Conservation (phyloP, 202 grass and related monocot species). For the Elaeis oleifera region DNA sequence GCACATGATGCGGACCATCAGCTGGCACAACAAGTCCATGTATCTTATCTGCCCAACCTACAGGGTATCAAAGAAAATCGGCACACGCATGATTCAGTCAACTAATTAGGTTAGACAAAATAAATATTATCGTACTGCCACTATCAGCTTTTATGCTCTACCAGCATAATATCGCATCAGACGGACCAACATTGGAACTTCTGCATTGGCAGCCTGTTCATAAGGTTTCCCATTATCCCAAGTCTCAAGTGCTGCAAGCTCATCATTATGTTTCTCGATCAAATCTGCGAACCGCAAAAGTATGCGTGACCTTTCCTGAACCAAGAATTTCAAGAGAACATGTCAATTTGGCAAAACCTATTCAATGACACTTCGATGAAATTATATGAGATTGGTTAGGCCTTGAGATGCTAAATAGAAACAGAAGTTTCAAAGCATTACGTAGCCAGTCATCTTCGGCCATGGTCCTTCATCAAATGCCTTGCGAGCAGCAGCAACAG, state of each 20-base stretch:
- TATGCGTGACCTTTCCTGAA: conserved; percentile 78
- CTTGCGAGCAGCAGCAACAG: conserved; percentile 69
- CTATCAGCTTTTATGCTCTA: conserved; percentile 12
- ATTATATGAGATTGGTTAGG: too few relatives aligned
- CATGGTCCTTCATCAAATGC: conserved; percentile 96
- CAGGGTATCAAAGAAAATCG: conserved; percentile 1
- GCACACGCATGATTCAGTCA: too few relatives aligned
- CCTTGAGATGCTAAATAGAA: not conserved
- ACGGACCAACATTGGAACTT: conserved; percentile 77
- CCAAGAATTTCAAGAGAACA: conserved; percentile 3
- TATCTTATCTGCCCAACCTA: conserved; percentile 96
- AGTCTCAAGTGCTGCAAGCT: conserved; percentile 85
- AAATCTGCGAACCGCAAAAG: conserved; percentile 70
- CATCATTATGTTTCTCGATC: conserved; percentile 90
- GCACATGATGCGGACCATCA: conserved; percentile 82
- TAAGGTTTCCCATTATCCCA: conserved; percentile 97
- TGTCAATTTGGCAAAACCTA: too few relatives aligned
- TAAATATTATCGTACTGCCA: too few relatives aligned
- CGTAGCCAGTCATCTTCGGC: conserved; percentile 93
- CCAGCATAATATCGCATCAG: conserved; percentile 95
- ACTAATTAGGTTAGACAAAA: too few relatives aligned
- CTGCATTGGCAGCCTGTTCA: conserved; percentile 52
- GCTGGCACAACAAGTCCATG: conserved; percentile 83
- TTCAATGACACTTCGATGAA: too few relatives aligned
- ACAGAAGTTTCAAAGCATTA: conserved; percentile 14